Evolutionary conservation across 164 flowering plant genomes (phyloP), one percentile per base, ranked within the genome.

Genomic region (Malania oleifera): DNA sequence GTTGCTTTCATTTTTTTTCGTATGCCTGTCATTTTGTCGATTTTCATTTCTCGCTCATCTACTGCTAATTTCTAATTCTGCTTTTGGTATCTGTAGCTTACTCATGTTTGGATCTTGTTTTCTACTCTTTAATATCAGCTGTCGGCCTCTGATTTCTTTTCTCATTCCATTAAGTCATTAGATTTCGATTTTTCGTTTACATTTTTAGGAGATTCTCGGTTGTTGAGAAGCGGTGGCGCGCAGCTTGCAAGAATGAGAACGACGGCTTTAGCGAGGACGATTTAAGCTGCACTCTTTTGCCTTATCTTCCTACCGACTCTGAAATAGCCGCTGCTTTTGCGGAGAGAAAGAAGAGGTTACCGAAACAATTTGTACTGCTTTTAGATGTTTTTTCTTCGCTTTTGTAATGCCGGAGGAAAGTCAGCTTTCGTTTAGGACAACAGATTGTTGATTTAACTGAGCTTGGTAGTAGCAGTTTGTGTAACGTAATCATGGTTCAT

Each of bases 151-250:
- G 11, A 14, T 39, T 39, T 14, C 43, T 2, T 7, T 14, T 14
- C 5, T 31, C 3, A 13, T 7, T 39, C 43, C 43, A 39, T 39
- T 13, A 5, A 5, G 47, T 18, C n/a, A 10, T 5, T 15, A 52
- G 34, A 28, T 28, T 59, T 46, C 10, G 18, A 37, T 2, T 10
- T 52, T 18, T 9, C 26, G 9, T 20, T 0, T 19, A 7, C 5
- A n/a, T 31, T 24, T 52, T 17, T 70, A 91, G 99, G 95, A 84
- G 82, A 76, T 95, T 91, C 72, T 82, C 96, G 23, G 89, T 87
- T 37, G 96, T 89, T 38, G 97, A 91, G 80, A 86, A 61, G 61
- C 81, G 82, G 60, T 95, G 99, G 97, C 77, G 85, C 1, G 71
- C 67, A 28, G 88, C 95, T 68, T 90, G 85, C 67, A 73, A 76